A percentile compares a stretch with the other conserved stretches of the same genome.
Conservation (phyloP, 331 rosid species). For the Dryas integrifolia region DNA sequence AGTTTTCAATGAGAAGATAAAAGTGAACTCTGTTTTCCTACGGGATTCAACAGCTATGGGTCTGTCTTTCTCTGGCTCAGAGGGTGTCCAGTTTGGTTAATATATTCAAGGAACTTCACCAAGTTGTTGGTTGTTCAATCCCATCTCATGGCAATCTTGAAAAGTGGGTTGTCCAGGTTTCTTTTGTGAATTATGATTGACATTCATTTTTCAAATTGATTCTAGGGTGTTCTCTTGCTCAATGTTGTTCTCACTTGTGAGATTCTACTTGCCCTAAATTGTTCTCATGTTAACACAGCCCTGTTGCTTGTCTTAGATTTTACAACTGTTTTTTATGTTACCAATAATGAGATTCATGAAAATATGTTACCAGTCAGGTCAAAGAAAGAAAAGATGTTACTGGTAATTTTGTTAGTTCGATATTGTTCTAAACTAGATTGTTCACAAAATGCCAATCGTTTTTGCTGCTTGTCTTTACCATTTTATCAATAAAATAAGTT, state of each 20-base stretch:
- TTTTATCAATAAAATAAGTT: background rate
- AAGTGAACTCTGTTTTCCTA: conserved; percentile 93
- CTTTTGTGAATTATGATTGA: conserved; percentile 8
- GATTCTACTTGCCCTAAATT: background rate
- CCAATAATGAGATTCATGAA: no score
- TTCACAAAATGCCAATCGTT: background rate
- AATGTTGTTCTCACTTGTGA: conserved; percentile 93
- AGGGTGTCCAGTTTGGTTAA: conserved; percentile 78
- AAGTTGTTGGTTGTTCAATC: conserved; percentile 82
- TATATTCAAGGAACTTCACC: conserved; percentile 74
- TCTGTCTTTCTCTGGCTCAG: no score
- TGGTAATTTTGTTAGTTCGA: background rate
- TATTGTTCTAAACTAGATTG: background rate
- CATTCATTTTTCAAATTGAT: conserved; percentile 21
- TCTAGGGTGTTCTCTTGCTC: conserved; percentile 89
- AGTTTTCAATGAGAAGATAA: conserved; percentile 90
- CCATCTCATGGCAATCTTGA: conserved; percentile 79
- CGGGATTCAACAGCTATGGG: conserved; percentile 89
- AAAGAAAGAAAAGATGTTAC: no score
- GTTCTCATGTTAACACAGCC: background rate
- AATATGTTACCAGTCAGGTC: no score
- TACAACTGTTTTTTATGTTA: background rate
- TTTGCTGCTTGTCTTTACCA: background rate
- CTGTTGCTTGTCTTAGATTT: background rate
- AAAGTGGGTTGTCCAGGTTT: conserved; percentile 89